Evolutionary conservation across 805 yeast genomes (phyloP), one percentile per base, ranked within the genome.

Genomic region (Brettanomyces bruxellensis): DNA sequence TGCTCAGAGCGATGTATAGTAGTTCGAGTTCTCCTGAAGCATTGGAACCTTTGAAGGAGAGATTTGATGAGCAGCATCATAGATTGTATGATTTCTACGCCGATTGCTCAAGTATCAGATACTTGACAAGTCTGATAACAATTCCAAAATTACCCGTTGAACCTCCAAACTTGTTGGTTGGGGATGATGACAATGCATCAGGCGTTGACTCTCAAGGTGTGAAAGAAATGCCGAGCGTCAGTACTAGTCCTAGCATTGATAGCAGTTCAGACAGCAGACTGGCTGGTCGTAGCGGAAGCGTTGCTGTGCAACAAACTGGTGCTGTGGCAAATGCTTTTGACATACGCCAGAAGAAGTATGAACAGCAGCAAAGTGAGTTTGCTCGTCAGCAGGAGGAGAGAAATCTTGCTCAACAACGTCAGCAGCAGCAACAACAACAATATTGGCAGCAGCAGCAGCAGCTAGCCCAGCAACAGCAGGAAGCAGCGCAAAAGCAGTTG

Each of bases 1-100:
- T 91, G 98, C 68, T 91, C 49, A 76, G 96, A 53, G 97, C 95
- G 0, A 73, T 91, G 79, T 78, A 85, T 57, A 78, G 78, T 55
- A 73, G 86, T 55, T 76, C 85, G 51, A 80, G 82, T 48, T 81
- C 79, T 30, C 85, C 77, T 22, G 95, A 83, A 4, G 91, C 88
- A 1, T 69, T 91, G 51, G 76, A 75, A 53, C 91, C 93, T 3
- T 71, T 91, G 51, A 71, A 80, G 51, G 80, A 80, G 36, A 72
- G 91, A 45, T 91, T 82, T 58, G 73, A 73, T 53, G 71, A 82
- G 18, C 95, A 88, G 61, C 84, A 80, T 55, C 68, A 75, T 45
- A 69, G 84, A 44, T 67, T 91, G 45, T 79, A 80, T 58, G 91
- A 86, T 55, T 88, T 91, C 55, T 91, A 86, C 66, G 86, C 91